A percentile compares a stretch with the other conserved stretches of the same genome.
These are phyloP conservation scores for Beta vulgaris DNA, from an alignment of 148 eudicot species.

Conservation along the genomic window DNA sequence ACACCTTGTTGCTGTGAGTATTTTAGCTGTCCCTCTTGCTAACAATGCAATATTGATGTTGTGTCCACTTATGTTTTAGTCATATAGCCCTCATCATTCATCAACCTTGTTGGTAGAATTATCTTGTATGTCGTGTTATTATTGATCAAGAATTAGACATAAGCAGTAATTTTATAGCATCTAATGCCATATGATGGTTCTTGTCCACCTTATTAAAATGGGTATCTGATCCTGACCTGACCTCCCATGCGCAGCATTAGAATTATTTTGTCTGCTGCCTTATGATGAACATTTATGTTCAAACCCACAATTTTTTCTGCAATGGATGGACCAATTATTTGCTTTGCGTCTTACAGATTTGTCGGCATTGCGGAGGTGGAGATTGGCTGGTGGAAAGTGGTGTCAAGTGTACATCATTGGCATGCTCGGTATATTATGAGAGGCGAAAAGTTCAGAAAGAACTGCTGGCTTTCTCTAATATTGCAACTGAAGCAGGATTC, in stretches of 20 bases:
- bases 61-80: not conserved
- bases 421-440: slow-evolving; percentile 81
- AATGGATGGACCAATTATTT: not conserved
- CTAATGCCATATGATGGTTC: not conserved
- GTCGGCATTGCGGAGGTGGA: slow-evolving; percentile 95
- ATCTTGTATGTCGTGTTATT: not conserved
- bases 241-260: not conserved
- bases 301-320: not conserved
- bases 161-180: too few species aligned
- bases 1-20: slow-evolving; percentile 86
- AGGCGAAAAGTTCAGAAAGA: slow-evolving; percentile 88
- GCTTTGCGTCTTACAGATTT: slow-evolving; percentile 51
- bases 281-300: not conserved
- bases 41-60: not conserved
- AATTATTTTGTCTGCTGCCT: not conserved
- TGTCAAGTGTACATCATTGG: slow-evolving; percentile 83
- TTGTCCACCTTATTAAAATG: not conserved
- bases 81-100: not conserved
- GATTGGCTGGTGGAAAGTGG: slow-evolving; percentile 84
- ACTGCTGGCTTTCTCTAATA: slow-evolving; percentile 54
- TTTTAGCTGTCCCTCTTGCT: not conserved
- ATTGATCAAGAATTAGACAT: not conserved
- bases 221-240: not conserved
- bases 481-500: slow-evolving; percentile 56
- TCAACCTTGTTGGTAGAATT: not conserved